Base-by-base conservation (phyloP, 176 grass and related monocot species). In the Hsuehochloa calcarea region DNA sequence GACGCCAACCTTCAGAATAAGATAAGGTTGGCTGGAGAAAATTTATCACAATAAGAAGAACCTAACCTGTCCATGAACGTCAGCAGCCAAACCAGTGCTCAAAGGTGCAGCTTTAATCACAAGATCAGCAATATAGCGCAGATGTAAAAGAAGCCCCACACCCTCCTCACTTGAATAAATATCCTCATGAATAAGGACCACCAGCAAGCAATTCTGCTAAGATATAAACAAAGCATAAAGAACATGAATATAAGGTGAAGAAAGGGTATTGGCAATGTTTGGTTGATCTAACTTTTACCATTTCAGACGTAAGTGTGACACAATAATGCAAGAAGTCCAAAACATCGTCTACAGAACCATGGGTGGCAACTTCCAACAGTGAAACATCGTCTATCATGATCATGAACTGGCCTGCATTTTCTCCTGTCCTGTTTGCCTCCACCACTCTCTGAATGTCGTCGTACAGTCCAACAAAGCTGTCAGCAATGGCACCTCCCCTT, bases 61-160 rank as follows among this genome's bases (percentile, higher is more conserved):
- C 1, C 62, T 69, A 81, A 99, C 93, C 90, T 99, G 92, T 85
- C 92, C 97, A 86, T 99, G 92, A 51, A 99, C 97, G 87, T 96
- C 97, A 82, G 86, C 84, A 82, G 97, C 90, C 58, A 99, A 89
- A 82, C 93, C 93, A 20, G 92, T 99, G 74, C 74, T 88, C 86
- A 96, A 68, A 64, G 93, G 91, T 64, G 83, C 93, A 13, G 74
- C 66, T 70, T 87, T 96, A 73, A 99, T 88, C 78, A 90, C 78
- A 79, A 92, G 82, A 77, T 96, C 92, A 2, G 93, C 91, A 63
- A 92, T 50, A 63, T 92, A 88, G 44, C 80, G 84, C 47, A 99
- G 86, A 86, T 91, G 88, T n/a, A 78, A 75, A 61, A 99, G 91
- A 69, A 99, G 82, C 4, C 78, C 66, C 8, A 27, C 52, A 3